A percentile compares a stretch with the other conserved stretches of the same genome.
Evolutionary conservation across 441 rosid species (phyloP).

Genomic region (Populus hybrid): DNA sequence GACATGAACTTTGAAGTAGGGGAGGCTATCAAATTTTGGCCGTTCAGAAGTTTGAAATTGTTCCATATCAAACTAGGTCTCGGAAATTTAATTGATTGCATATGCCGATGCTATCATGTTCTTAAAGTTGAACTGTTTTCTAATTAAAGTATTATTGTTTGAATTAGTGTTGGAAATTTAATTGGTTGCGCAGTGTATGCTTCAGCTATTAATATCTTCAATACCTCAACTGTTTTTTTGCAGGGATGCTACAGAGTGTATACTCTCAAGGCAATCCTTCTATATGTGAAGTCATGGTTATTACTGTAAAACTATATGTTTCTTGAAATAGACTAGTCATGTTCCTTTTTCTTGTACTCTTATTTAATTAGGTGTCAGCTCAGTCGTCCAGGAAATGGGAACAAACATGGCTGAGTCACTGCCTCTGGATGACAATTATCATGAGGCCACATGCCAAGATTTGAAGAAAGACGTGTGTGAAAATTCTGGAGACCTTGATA

Average conservation of each 20-base stretch:
- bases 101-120: no score
- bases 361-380: slow-evolving; percentile 26
- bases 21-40: background rate
- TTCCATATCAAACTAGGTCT: slow-evolving; percentile 3
- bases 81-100: background rate
- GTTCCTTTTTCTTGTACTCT: slow-evolving; percentile 13
- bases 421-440: slow-evolving; percentile 27
- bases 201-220: background rate
- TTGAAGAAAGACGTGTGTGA: slow-evolving; percentile 35
- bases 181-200: background rate
- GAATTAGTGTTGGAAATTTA: background rate
- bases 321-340: background rate
- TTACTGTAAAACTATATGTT: background rate
- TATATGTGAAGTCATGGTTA: background rate
- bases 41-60: background rate
- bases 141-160: background rate
- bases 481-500: slow-evolving; percentile 29
- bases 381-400: slow-evolving; percentile 34
- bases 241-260: background rate
- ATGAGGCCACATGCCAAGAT: slow-evolving; percentile 25
- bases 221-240: background rate
- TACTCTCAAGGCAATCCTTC: background rate
- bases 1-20: background rate
- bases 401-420: slow-evolving; percentile 31
- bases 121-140: background rate